These are phyloP conservation scores for Aspergillus ustus DNA, from an alignment of 2,329 filamentous ascomycete species.

Conservation along the genomic window DNA sequence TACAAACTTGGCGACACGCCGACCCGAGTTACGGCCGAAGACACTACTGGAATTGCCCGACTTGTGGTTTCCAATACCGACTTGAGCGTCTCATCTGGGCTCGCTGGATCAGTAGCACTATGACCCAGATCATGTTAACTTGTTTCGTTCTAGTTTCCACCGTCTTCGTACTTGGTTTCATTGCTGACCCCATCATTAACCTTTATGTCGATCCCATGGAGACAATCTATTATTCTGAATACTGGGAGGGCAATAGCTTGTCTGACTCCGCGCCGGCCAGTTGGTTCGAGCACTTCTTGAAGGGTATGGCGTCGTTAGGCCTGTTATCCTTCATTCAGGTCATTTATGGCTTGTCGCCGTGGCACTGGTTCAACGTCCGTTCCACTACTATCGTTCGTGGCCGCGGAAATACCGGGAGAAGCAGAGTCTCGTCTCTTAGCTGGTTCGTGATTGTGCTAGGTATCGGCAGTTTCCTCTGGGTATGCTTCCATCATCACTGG, in stretches of 20 bases:
- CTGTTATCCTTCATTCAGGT: constrained; percentile 84
- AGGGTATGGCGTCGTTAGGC: constrained; percentile 88
- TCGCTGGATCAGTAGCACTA: constrained; percentile 67
- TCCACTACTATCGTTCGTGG: constrained; percentile 61
- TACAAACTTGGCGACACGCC: constrained; percentile 79
- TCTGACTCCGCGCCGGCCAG: constrained; percentile 55
- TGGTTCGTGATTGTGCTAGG: constrained; percentile 81
- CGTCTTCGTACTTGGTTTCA: constrained; percentile 83
- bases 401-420: constrained; percentile 68
- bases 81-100: constrained; percentile 78
- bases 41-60: constrained; percentile 86
- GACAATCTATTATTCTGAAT: constrained; percentile 58
- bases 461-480: constrained; percentile 75
- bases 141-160: constrained; percentile 70
- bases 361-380: constrained; percentile 76
- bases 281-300: constrained; percentile 84
- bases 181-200: constrained; percentile 91
- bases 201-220: constrained; percentile 80
- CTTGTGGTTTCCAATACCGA: constrained; percentile 81
- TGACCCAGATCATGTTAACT: constrained; percentile 73
- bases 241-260: constrained; percentile 44
- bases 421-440: constrained; percentile 77
- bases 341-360: constrained; percentile 73
- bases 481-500: constrained; percentile 49
- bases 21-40: constrained; percentile 66